phyloP scores from a whole-genome alignment of 2,329 filamentous ascomycete genomes.

The Xylariales sp. region DNA sequence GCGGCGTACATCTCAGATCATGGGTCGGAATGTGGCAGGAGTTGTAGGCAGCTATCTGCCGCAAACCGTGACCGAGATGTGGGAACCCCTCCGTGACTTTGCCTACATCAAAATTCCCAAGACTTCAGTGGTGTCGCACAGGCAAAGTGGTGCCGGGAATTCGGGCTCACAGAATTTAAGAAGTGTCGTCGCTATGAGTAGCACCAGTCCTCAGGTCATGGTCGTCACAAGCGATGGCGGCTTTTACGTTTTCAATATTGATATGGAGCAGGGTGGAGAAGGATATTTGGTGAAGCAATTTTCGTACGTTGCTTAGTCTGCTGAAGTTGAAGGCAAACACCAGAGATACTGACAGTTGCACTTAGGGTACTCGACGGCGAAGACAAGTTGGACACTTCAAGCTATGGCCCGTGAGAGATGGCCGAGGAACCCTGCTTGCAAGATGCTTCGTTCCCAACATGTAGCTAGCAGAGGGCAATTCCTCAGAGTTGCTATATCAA shows the following conservation, averaged over 20 bases:
- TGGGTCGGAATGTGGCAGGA: conserved; percentile 82
- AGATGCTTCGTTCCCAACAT: no score
- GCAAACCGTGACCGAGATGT: conserved; percentile 93
- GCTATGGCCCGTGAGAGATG: conserved; percentile 29
- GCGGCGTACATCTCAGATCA: conserved; percentile 89
- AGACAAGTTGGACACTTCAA: conserved; percentile 48
- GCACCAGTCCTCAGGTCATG: conserved; percentile 93
- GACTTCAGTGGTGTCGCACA: conserved; percentile 24
- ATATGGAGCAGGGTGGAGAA: conserved; percentile 91
- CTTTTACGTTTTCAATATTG: conserved; percentile 93
- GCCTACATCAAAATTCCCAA: conserved; percentile 93
- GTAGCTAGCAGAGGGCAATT: no score
- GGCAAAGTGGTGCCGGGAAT: conserved; percentile 14
- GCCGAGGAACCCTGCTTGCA: neutral
- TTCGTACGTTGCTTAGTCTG: conserved; percentile 59
- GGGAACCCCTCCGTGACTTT: conserved; percentile 93
- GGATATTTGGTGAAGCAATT: conserved; percentile 88
- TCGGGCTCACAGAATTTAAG: conserved; percentile 50
- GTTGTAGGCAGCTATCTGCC: conserved; percentile 90
- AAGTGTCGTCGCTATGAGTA: conserved; percentile 97
- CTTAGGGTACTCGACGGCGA: conserved; percentile 50
- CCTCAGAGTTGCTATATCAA: no score
- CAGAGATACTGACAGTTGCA: no score
- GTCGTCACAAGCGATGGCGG: conserved; percentile 93
- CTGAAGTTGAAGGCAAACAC: no score